A percentile compares a stretch with the other conserved stretches of the same genome.
phyloP scores from a whole-genome alignment of 1,284 basidiomycete species.

The Anthracocystis setariae region DNA sequence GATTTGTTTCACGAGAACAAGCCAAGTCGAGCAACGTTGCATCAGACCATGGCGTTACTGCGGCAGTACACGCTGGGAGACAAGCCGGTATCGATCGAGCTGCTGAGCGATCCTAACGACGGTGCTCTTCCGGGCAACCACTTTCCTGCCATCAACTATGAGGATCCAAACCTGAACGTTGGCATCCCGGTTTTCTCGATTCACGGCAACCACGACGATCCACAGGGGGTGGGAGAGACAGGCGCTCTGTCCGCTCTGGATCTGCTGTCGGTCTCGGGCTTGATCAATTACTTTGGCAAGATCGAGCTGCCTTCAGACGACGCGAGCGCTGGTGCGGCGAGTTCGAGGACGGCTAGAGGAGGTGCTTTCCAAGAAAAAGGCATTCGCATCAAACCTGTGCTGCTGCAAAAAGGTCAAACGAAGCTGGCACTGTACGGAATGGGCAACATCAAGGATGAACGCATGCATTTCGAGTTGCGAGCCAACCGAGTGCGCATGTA shows the following conservation, averaged over 20 bases:
- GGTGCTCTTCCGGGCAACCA: conserved; percentile 67
- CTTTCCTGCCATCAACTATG: conserved; percentile 96
- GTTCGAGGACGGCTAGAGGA: conserved; percentile 66
- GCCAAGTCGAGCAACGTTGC: conserved; percentile 85
- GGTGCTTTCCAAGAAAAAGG: conserved; percentile 76
- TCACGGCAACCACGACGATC: conserved; percentile 99
- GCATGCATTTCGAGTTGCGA: conserved; percentile 94
- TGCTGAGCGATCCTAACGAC: conserved; percentile 90
- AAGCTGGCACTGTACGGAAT: conserved; percentile 90
- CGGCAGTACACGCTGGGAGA: conserved; percentile 90
- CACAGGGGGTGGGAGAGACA: conserved; percentile 86
- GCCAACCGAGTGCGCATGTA: conserved; percentile 95
- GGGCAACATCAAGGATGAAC: conserved; percentile 93
- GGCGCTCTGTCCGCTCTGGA: conserved; percentile 95
- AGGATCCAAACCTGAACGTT: conserved; percentile 94
- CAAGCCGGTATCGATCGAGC: conserved; percentile 85
- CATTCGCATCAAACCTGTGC: conserved; percentile 86
- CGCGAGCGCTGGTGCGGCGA: conserved; percentile 21
- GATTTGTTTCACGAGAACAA: conserved; percentile 98
- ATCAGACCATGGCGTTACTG: conserved; percentile 79
- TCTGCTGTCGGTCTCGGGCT: conserved; percentile 88
- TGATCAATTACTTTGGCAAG: conserved; percentile 98
- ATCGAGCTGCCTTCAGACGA: conserved; percentile 70
- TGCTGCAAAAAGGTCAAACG: conserved; percentile 88
- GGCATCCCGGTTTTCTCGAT: conserved; percentile 97